Conservation (phyloP, 2,329 filamentous ascomycete species). For the Ceratocystis papillata region DNA sequence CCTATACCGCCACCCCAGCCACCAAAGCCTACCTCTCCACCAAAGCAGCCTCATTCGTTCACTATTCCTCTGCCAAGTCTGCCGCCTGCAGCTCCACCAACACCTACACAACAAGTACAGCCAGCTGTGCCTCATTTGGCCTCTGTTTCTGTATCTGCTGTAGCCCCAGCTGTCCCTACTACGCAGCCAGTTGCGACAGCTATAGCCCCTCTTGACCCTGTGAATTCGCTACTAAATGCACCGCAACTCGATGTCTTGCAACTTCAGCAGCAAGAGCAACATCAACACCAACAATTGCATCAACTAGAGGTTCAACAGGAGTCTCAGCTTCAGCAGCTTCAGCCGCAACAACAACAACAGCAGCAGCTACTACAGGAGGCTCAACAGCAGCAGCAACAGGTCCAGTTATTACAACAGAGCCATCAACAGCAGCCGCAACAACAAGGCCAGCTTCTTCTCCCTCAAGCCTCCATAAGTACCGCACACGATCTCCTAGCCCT, state of each 20-base stretch:
- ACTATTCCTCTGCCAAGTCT: conserved; percentile 21
- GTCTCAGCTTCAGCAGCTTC: conserved; percentile 15
- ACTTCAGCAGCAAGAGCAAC: conserved; percentile 20
- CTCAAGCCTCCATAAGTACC: not conserved
- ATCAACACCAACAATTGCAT: conserved; percentile 16
- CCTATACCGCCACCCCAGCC: conserved; percentile 11
- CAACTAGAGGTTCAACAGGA: not conserved
- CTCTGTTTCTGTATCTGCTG: conserved; percentile 15
- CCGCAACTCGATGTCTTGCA: conserved; percentile 17
- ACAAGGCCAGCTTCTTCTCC: conserved; percentile 18
- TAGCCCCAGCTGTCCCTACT: not conserved
- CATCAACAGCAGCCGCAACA: conserved; percentile 11
- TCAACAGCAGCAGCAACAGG: not conserved
- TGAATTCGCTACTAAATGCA: conserved; percentile 18
- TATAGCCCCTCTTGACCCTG: conserved; percentile 16
- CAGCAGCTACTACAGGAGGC: conserved; percentile 9
- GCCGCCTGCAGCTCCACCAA: conserved; percentile 4
- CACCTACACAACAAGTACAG: not conserved
- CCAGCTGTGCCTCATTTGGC: not conserved
- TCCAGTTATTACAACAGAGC: conserved; percentile 7
- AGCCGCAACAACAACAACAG: conserved; percentile 17
- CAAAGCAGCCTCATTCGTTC: conserved; percentile 15
- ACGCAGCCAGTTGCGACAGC: not conserved
- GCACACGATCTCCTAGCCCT: conserved; percentile 16
- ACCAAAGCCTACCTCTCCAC: conserved; percentile 8